Base-by-base conservation (phyloP, 768 basidiomycete genomes). In the Strobilomyces echinocephalus region DNA sequence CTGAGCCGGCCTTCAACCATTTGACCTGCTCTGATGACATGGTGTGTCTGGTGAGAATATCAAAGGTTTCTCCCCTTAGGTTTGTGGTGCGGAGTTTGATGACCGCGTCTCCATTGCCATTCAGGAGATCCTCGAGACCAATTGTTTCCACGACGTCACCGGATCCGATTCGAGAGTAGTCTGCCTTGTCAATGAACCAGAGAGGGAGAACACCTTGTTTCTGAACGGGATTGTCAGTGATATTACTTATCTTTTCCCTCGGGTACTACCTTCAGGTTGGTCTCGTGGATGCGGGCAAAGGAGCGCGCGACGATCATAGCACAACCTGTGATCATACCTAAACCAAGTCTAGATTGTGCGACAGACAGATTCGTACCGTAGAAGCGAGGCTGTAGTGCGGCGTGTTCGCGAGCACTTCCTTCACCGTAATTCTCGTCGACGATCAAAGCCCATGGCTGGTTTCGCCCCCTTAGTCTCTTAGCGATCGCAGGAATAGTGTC, bases 361-460 rank as follows among this genome's bases (percentile, higher is more conserved):
- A 15, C 48, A 45, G 1, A 18, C 9, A 20, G 31, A 4, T 11
- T 60, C 72, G 41, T 62, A 85, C 89, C 91, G 60, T 91, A 94
- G 74, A 94, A 97, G 18, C 97, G 82, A 24, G 97, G 97, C 66
- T 98, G 95, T 33, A 99, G 77, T 20, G 97, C 94, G 34, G 97
- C 97, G 69, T 99, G 97, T 71, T 99, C 97, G 51, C 97, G 83
- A 8, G 97, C 97, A 62, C 91, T 95, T 28, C 97, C 97, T 70
- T 99, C 97, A 2, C 97, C 97, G 66, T 97, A 95, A 66, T 95
- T 97, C 9, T 98, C 95, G 63, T 97, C 95, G 1, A 97, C 95
- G 33, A 99, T 73, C 43, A 97, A 70, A 53, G 94, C 87, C 94
- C 95, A 99, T 0, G 94, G 89, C 72, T 95, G 88, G 20, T 77